These are phyloP conservation scores for Fusarium xylarioides DNA, from an alignment of 2,329 filamentous ascomycete genomes.

Conservation along the genomic window DNA sequence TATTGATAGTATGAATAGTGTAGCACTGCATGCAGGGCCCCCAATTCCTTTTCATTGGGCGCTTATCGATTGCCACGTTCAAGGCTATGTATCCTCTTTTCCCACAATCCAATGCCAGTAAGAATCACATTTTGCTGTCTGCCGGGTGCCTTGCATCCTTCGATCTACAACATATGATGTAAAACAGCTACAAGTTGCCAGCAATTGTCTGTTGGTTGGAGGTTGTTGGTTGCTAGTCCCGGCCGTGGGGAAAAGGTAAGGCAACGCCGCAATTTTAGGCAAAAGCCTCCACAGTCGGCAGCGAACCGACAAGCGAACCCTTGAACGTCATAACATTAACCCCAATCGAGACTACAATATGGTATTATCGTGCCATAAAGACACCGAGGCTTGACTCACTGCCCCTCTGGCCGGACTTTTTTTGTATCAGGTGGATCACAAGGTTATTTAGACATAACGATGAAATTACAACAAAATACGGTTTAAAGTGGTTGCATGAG, in stretches of 20 bases:
- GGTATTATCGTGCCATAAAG: slow-evolving; percentile 4
- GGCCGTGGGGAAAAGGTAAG: slow-evolving; percentile 5
- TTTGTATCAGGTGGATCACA: not conserved
- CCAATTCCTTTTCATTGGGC: slow-evolving; percentile 5
- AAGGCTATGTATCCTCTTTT: not conserved
- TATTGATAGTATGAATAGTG: slow-evolving; percentile 24
- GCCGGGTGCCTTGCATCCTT: slow-evolving; percentile 26
- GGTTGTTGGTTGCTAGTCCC: slow-evolving; percentile 15
- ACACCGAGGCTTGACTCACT: slow-evolving; percentile 18
- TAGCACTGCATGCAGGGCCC: slow-evolving; percentile 25
- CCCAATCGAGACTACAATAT: not conserved
- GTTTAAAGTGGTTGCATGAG: slow-evolving; percentile 33
- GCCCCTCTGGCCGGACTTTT: slow-evolving; percentile 9
- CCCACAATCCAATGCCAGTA: not conserved
- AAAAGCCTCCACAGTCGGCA: slow-evolving; percentile 35
- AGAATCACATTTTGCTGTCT: not conserved
- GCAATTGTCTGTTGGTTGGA: not conserved
- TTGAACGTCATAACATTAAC: slow-evolving; percentile 8
- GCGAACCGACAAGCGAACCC: slow-evolving; percentile 11
- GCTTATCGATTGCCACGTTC: slow-evolving; percentile 24
- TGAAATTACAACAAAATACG: slow-evolving; percentile 1
- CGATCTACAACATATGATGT: slow-evolving; percentile 19
- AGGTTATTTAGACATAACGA: not conserved
- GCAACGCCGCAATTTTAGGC: slow-evolving; percentile 34
- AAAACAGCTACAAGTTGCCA: not conserved